These are phyloP conservation scores for Malus hybrid DNA, from an alignment of 331 rosid species.

Conservation along the genomic window DNA sequence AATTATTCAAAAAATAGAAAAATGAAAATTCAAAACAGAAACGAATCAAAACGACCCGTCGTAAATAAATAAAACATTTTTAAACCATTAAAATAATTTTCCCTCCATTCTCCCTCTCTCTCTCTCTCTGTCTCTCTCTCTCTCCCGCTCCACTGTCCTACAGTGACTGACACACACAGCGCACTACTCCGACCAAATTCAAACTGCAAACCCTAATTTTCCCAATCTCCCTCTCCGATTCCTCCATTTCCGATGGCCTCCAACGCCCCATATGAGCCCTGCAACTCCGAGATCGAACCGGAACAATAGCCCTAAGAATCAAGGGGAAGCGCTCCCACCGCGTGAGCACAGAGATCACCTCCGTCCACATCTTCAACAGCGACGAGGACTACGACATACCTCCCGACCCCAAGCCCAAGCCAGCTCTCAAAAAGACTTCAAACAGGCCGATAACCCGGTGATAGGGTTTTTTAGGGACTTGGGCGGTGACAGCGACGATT, in stretches of 20 bases:
- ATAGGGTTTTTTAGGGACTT: conserved; percentile 56
- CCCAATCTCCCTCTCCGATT: neutral
- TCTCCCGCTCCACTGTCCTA: neutral
- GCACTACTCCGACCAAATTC: neutral
- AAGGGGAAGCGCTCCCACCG: conserved; percentile 75
- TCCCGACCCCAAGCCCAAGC: conserved; percentile 28
- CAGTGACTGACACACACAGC: neutral
- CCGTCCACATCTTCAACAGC: conserved; percentile 80
- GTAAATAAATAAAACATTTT: neutral
- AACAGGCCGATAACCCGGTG: conserved; percentile 22
- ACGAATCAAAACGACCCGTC: neutral
- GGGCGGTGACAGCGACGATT: conserved; percentile 49
- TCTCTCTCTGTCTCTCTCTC: neutral
- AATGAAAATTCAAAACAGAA: neutral
- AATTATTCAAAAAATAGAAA: no score
- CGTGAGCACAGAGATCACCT: conserved; percentile 89
- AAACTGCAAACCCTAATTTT: conserved; percentile 8
- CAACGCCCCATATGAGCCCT: conserved; percentile 25
- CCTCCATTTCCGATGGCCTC: conserved; percentile 36
- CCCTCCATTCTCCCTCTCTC: conserved; percentile 4
- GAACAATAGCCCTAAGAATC: conserved; percentile 30
- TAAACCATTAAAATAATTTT: conserved; percentile 2
- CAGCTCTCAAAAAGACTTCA: conserved; percentile 17
- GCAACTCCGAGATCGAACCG: conserved; percentile 53
- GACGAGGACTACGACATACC: conserved; percentile 58